Evolutionary conservation across 495 filamentous ascomycete species (phyloP).

Genomic region (Podospora conica): DNA sequence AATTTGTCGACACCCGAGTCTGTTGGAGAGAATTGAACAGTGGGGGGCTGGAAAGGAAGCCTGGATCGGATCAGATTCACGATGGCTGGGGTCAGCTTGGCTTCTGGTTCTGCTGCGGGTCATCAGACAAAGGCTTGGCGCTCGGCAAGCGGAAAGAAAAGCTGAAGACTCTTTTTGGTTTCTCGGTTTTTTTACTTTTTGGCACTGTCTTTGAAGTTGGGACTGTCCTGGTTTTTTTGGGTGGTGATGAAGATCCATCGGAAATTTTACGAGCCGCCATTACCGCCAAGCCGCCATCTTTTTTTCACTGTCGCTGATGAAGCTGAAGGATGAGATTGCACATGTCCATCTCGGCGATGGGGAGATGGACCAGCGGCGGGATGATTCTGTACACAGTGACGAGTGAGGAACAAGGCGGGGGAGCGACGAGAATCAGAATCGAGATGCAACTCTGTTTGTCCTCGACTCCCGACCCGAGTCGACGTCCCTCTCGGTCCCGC

Average conservation of each 20-base stretch:
- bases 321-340: not conserved
- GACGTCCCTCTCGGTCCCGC: not conserved
- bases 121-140: not conserved
- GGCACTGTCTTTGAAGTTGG: not conserved
- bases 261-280: not conserved
- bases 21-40: not conserved
- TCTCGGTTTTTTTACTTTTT: not conserved
- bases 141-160: not conserved
- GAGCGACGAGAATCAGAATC: not conserved
- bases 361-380: not conserved
- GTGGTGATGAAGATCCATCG: not conserved
- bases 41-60: not conserved
- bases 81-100: not conserved
- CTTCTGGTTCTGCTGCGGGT: not conserved
- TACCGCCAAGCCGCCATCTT: not conserved
- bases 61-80: not conserved
- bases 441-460: not conserved
- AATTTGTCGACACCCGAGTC: not conserved
- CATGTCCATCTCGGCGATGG: not conserved
- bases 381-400: not conserved
- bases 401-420: not conserved
- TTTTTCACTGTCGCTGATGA: not conserved
- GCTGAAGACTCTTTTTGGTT: not conserved
- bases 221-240: not conserved
- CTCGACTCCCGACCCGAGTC: not conserved